These are phyloP conservation scores for Parascedosporium putredinis DNA, from an alignment of 2,329 filamentous ascomycete genomes.

Conservation along the genomic window DNA sequence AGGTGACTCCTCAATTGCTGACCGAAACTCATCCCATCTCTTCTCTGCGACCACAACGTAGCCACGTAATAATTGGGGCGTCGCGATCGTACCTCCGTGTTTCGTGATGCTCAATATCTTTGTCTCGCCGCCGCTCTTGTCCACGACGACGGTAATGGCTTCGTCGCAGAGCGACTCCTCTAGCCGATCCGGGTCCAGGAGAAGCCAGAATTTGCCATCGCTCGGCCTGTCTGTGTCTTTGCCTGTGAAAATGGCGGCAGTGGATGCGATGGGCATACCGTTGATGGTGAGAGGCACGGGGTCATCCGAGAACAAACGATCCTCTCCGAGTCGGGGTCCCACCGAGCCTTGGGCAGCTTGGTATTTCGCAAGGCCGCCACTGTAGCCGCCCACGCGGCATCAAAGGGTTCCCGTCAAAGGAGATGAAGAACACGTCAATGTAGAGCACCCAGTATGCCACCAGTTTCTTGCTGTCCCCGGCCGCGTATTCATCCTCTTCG, in stretches of 20 bases:
- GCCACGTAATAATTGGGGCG: conserved; percentile 35
- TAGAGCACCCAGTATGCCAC: conserved; percentile 94
- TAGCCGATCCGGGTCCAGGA: conserved; percentile 80
- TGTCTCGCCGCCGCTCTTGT: conserved; percentile 39
- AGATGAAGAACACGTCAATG: conserved; percentile 90
- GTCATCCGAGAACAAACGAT: conserved; percentile 59
- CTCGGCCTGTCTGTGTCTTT: conserved; percentile 36
- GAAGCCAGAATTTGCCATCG: conserved; percentile 55
- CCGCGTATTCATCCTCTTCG: conserved; percentile 27
- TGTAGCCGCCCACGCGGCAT: conserved; percentile 79
- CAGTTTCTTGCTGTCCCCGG: conserved; percentile 31
- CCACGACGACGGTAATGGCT: conserved; percentile 72
- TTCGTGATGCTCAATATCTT: conserved; percentile 69
- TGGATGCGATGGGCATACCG: conserved; percentile 64
- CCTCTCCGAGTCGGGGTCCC: conserved; percentile 71
- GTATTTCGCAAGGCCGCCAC: conserved; percentile 73
- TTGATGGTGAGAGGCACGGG: conserved; percentile 47
- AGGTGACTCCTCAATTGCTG: conserved; percentile 26
- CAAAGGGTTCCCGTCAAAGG: conserved; percentile 87
- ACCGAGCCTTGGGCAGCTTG: conserved; percentile 66
- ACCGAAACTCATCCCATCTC: conserved; percentile 18
- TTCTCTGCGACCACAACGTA: conserved; percentile 11
- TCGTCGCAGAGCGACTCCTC: conserved; percentile 83
- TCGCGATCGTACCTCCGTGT: conserved; percentile 64
- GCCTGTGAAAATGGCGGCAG: conserved; percentile 67